Evolutionary conservation across 352 stramenopile species (phyloP).

Genomic region (Phytopythium mirpurense): DNA sequence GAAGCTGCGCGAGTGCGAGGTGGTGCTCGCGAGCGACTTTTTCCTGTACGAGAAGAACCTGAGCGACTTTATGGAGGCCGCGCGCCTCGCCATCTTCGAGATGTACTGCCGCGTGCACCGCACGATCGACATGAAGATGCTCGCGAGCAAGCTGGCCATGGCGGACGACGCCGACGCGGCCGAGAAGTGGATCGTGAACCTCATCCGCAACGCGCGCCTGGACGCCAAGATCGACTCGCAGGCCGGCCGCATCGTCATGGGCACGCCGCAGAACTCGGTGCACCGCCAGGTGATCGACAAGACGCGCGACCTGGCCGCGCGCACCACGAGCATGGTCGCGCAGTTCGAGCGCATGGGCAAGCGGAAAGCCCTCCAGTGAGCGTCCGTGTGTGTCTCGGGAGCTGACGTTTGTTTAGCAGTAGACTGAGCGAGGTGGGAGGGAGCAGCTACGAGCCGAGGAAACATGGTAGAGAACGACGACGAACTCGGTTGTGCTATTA

Average conservation of each 20-base stretch:
- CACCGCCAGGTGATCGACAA: slow-evolving; percentile 98
- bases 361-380: slow-evolving; percentile 71
- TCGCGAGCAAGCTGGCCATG: slow-evolving; percentile 97
- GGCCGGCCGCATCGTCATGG: slow-evolving; percentile 97
- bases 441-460: not conserved
- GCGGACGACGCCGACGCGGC: slow-evolving; percentile 89
- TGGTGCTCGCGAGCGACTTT: slow-evolving; percentile 95
- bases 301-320: slow-evolving; percentile 93
- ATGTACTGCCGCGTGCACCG: slow-evolving; percentile 99
- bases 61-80: slow-evolving; percentile 98
- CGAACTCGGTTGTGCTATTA: too few relatives aligned
- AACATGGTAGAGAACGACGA: not conserved
- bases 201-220: slow-evolving; percentile 96
- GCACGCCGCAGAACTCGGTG: slow-evolving; percentile 87
- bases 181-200: slow-evolving; percentile 99
- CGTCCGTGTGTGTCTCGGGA: not conserved
- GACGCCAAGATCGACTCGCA: slow-evolving; percentile 99
- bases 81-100: slow-evolving; percentile 98
- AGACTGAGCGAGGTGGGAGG: slow-evolving; percentile 10
- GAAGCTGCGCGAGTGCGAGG: slow-evolving; percentile 91
- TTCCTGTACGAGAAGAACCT: slow-evolving; percentile 96
- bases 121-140: slow-evolving; percentile 97
- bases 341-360: slow-evolving; percentile 84
- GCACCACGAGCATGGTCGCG: slow-evolving; percentile 86
- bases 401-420: slow-evolving; percentile 5